A percentile compares a stretch with the other conserved stretches of the same genome.
Conservation (phyloP, 306 rosid genomes). For the Quercus variabilis region DNA sequence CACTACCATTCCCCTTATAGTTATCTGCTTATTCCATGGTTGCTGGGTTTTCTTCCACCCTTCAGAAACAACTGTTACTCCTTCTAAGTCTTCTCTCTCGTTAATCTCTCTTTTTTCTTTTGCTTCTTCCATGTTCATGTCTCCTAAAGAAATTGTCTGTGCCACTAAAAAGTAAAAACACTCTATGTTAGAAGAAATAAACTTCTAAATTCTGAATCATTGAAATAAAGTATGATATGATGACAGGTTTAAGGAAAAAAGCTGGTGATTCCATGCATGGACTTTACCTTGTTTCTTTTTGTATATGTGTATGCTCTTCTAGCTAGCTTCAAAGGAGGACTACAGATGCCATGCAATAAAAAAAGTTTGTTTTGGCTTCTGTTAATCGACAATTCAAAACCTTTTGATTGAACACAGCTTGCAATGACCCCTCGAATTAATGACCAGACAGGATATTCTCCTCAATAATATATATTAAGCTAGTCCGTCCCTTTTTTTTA, state of each 20-base stretch:
- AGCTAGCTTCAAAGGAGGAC: not conserved
- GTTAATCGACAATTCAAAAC: not conserved
- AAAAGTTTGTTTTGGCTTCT: not conserved
- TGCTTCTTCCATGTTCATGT: conserved; percentile 27
- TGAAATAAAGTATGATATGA: no score
- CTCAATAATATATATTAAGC: no score
- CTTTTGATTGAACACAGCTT: not conserved
- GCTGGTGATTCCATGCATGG: no score
- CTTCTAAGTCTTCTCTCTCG: conserved; percentile 15
- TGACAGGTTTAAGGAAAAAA: no score
- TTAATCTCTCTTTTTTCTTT: conserved; percentile 25
- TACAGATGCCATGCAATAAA: not conserved
- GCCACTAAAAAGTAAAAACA: not conserved
- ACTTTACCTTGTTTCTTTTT: no score
- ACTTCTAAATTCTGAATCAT: no score
- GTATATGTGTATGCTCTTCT: no score
- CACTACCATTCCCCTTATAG: conserved; percentile 71
- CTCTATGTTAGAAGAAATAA: not conserved
- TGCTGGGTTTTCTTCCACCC: conserved; percentile 20
- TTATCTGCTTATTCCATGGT: conserved; percentile 68
- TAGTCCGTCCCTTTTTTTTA: no score
- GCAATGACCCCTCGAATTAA: not conserved
- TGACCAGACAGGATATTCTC: not conserved
- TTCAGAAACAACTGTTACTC: not conserved
- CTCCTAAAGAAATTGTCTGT: not conserved